phyloP scores from a whole-genome alignment of 129 eudicot species.

The Helianthus annuus region HanXRQr2.0-SUNRISE NC_035435.2:10314236-10314735 shows the following conservation, averaged over 20 bases:
- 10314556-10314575: slow-evolving; percentile 78
- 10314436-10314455: slow-evolving; percentile 63
- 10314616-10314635: slow-evolving; percentile 41
- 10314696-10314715: slow-evolving; percentile 16
- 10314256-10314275: no score
- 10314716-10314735: slow-evolving; percentile 52
- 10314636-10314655: slow-evolving; percentile 69
- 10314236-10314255: no score
- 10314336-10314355: no score
- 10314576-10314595: slow-evolving; percentile 47
- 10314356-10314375: no score
- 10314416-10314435: no score
- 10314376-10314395: no score
- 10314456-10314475: slow-evolving; percentile 50
- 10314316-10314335: no score
- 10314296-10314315: no score
- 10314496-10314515: slow-evolving; percentile 59
- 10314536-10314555: slow-evolving; percentile 60
- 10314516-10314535: slow-evolving; percentile 49
- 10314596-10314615: slow-evolving; percentile 47
- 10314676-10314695: slow-evolving; percentile 16
- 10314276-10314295: no score
- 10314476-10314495: slow-evolving; percentile 57
- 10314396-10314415: no score
- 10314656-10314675: slow-evolving; percentile 46